Evolutionary conservation across 2,329 filamentous ascomycete species (phyloP), one percentile per base, ranked within the genome.

Genomic region (Pseudogymnoascus sp.): DNA sequence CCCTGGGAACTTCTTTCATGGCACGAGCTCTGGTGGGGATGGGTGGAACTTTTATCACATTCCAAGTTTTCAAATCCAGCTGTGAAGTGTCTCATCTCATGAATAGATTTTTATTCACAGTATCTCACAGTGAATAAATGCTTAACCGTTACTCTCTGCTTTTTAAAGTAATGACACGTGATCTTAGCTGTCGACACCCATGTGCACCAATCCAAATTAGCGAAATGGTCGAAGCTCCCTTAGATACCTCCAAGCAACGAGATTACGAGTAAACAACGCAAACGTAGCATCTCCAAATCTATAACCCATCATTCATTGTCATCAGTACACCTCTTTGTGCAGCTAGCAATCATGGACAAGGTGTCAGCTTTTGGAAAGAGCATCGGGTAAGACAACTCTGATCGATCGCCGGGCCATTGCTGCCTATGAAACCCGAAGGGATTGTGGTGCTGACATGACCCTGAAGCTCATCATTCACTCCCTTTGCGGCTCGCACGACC

Each of bases 401-500:
- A 35, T 56, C 46, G 50, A 62, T 59, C 66, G 65, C 64, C 60
- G 61, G 60, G 61, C 62, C 60, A 60, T 63, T 56, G 60, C 61
- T 35, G 31, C 61, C 53, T 63, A 60, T 61, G 64, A 63, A 63
- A 74, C 72, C 70, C 74, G 70, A 50, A 50, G 24, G 43, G 43
- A 50, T 50, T 69, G 56, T 56, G 43, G 56, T 64, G 67, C 66
- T 72, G 73, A 74, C 68, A 71, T 82, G 81, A 73, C 82, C 80
- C 73, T 75, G 86, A 73, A 93, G 92, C 74, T 89, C 90, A 68
- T 88, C 88, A 70, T 90, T 98, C 78, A 92, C 91, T 68, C 95
- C 95, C 37, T 96, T 96, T 75, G 92, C 93, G 68, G 89, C 91
- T 73, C 89, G 93, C 74, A 97, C 92, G 63, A 91, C 96, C 77